phyloP scores from a whole-genome alignment of 2,329 filamentous ascomycete genomes.

The Exophiala sideris region DNA sequence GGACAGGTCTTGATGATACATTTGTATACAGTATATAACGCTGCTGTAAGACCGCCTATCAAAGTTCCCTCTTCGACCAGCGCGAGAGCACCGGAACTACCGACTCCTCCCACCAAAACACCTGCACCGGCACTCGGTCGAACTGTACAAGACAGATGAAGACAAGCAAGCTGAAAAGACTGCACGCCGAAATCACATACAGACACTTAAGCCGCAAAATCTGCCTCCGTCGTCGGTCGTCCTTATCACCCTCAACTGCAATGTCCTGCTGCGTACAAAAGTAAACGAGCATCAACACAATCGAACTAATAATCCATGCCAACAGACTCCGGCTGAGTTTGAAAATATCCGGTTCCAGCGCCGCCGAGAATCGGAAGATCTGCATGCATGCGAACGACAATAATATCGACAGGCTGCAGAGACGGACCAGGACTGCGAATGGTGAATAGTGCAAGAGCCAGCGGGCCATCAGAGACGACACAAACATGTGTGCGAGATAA shows the following conservation, averaged over 20 bases:
- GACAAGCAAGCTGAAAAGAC: conserved; percentile 16
- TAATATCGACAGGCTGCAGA: conserved; percentile 38
- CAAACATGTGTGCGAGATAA: conserved; percentile 28
- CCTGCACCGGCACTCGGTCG: background rate
- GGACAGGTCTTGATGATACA: no score
- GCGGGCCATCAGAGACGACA: conserved; percentile 28
- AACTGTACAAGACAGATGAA: conserved; percentile 1
- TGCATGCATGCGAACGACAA: conserved; percentile 26
- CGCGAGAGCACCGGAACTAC: background rate
- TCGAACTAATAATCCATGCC: conserved; percentile 25
- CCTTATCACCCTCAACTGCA: conserved; percentile 21
- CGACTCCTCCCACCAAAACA: background rate
- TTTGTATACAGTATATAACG: no score
- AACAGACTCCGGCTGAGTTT: conserved; percentile 25
- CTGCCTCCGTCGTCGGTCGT: conserved; percentile 24
- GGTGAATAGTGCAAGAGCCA: conserved; percentile 81
- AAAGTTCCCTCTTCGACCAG: background rate
- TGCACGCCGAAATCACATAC: conserved; percentile 25
- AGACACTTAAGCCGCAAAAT: conserved; percentile 27
- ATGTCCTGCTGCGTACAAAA: conserved; percentile 29
- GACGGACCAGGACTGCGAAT: conserved; percentile 70
- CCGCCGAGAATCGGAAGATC: conserved; percentile 22
- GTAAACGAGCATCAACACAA: conserved; percentile 25
- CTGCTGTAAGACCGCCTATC: background rate
- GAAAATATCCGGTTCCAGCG: conserved; percentile 22